Evolutionary conservation across 2,329 filamentous ascomycete species (phyloP), one percentile per base, ranked within the genome.

Genomic region (Hysterium pulicare): DNA sequence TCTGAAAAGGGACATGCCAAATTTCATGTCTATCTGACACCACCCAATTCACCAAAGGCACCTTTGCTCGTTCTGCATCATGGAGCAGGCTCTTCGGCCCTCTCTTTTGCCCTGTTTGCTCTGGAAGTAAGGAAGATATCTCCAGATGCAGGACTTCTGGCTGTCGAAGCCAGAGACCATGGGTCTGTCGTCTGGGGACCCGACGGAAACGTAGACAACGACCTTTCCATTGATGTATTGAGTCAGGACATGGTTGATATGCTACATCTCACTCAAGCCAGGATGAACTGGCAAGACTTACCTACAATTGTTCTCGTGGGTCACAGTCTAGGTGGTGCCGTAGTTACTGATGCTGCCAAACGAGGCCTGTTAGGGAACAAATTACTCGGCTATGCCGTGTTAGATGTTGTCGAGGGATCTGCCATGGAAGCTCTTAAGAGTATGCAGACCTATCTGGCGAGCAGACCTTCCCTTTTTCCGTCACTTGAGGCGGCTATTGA

Each of bases 41-140:
- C 90, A 1, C 90, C 91, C 1, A 59, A 64, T 2, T 63, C 72
- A 7, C 77, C 77, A 32, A 82, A 77, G 47, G 87, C 86, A 0
- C 90, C 91, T 0, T 74, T 98, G 4, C 90, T 98, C 66, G 85
- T 97, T 46, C 88, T 87, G 69, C 93, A 98, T 62, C 93, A 98
- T 69, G 93, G 93, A 30, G 93, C 88, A 31, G 93, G 93, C 13
- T 95, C 90, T 3, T 95, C 90, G 0, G 94, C 87, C 5, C 78
- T 97, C 45, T 95, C 90, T 2, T 98, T 97, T 68, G 90, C 90
- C 4, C 76, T 88, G 3, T 82, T 95, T 47, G 82, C 84, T 2
- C 76, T 81, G 33, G 86, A 94, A 62, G 82, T 97, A 47, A 79
- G 84, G 40, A 87, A 85, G 62, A 75, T 81, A 5, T 73, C 95